Conservation (phyloP, 176 grass and related monocot genomes). For the Lolium rigidum region DNA sequence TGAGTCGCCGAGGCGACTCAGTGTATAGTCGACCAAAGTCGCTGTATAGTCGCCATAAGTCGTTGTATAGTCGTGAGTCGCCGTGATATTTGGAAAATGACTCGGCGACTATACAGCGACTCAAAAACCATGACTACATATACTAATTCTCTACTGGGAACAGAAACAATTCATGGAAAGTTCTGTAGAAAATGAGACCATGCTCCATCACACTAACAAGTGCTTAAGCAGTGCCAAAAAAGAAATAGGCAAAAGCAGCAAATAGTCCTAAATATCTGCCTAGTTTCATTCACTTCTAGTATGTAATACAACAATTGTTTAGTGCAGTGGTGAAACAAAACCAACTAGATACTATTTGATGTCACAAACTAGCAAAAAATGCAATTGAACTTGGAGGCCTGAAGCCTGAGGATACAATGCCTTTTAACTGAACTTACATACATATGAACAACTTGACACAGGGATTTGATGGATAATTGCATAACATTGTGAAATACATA, state of each 20-base stretch:
- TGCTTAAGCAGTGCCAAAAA: neutral
- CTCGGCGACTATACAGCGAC: too few relatives aligned
- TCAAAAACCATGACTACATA: neutral
- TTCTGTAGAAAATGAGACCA: neutral
- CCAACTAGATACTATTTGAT: neutral
- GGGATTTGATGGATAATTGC: slow-evolving; percentile 9
- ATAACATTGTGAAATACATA: slow-evolving; percentile 24
- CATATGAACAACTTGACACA: slow-evolving; percentile 15
- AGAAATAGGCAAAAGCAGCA: neutral
- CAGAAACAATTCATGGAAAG: neutral
- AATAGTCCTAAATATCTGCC: neutral
- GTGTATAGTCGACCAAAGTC: too few relatives aligned
- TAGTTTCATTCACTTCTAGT: slow-evolving; percentile 17
- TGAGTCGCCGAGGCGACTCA: too few relatives aligned
- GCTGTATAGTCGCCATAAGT: too few relatives aligned
- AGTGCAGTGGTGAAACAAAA: slow-evolving; percentile 2
- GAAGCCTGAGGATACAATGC: neutral
- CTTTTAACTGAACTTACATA: neutral
- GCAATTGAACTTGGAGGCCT: neutral
- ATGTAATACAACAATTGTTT: neutral
- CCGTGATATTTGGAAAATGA: too few relatives aligned
- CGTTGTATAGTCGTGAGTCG: too few relatives aligned
- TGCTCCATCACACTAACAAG: slow-evolving; percentile 5
- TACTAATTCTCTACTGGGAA: slow-evolving; percentile 3
- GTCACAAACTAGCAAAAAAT: neutral